A percentile compares a stretch with the other conserved stretches of the same genome.
Conservation (phyloP, 1,139 yeast species). For the Zygosaccharomyces sapae region DNA sequence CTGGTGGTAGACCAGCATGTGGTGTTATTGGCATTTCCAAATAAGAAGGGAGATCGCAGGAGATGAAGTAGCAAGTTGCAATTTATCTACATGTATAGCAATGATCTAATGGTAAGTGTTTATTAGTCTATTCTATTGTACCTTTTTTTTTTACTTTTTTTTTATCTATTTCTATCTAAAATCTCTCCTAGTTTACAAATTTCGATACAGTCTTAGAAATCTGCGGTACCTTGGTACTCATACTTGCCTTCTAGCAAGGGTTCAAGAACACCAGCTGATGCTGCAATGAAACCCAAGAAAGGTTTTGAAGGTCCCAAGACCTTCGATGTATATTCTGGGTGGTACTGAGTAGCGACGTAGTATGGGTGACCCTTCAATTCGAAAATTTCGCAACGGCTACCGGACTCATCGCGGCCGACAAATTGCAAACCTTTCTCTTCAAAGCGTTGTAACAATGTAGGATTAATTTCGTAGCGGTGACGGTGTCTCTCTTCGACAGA, state of each 20-base stretch:
- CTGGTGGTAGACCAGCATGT: slow-evolving; percentile 98
- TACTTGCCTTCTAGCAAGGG: slow-evolving; percentile 45
- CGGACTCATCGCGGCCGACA: slow-evolving; percentile 89
- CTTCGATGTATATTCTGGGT: slow-evolving; percentile 94
- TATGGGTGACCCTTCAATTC: slow-evolving; percentile 80
- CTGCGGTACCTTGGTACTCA: slow-evolving; percentile 23
- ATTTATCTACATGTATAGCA: slow-evolving; percentile 1
- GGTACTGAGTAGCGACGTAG: slow-evolving; percentile 95
- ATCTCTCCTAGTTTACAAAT: neutral
- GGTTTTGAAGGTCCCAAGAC: slow-evolving; percentile 97
- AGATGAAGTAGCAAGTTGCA: neutral
- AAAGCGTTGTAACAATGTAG: slow-evolving; percentile 62
- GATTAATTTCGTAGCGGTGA: slow-evolving; percentile 97
- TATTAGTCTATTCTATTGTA: neutral
- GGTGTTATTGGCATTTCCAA: slow-evolving; percentile 89
- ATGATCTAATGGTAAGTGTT: slow-evolving; percentile 3
- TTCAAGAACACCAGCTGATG: slow-evolving; percentile 76
- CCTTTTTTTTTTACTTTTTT: neutral
- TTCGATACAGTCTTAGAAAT: slow-evolving; percentile 22
- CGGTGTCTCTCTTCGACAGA: slow-evolving; percentile 91
- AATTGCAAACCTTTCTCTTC: slow-evolving; percentile 79
- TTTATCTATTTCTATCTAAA: slow-evolving; percentile 1
- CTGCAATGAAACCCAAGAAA: slow-evolving; percentile 92
- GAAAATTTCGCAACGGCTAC: slow-evolving; percentile 88
- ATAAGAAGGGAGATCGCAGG: slow-evolving; percentile 21